A percentile compares a stretch with the other conserved stretches of the same genome.
These are phyloP conservation scores for Trichoderma sp. DNA, from an alignment of 2,329 filamentous ascomycete species.

Conservation along the genomic window DNA sequence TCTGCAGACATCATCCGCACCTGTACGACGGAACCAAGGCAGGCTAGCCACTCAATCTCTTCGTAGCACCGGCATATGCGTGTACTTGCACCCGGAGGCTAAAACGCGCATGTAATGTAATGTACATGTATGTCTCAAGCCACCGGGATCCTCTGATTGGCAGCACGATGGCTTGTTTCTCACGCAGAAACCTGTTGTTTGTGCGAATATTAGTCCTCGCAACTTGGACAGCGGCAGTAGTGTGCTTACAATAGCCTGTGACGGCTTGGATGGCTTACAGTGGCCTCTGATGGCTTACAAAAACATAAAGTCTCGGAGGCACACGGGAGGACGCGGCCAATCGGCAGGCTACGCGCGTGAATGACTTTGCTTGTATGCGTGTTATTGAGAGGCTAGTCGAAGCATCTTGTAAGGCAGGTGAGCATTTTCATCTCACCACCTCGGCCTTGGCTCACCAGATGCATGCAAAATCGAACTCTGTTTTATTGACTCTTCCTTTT, in stretches of 20 bases:
- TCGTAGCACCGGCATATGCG: background rate
- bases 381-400: background rate
- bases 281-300: background rate
- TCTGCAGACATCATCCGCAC: background rate
- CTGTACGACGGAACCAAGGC: background rate
- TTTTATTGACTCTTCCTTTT: background rate
- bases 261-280: background rate
- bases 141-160: background rate
- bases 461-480: background rate
- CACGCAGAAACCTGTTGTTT: background rate
- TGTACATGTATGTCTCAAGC: background rate
- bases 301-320: background rate
- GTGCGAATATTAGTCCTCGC: background rate
- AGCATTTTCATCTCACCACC: background rate
- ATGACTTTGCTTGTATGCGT: conserved; percentile 9
- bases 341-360: background rate
- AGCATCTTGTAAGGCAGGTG: background rate
- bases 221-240: background rate
- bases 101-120: background rate
- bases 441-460: background rate
- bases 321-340: background rate
- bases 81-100: background rate
- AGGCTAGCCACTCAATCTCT: background rate
- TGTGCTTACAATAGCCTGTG: background rate
- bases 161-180: background rate